A percentile compares a stretch with the other conserved stretches of the same genome.
These are phyloP conservation scores for Candida mesenterica DNA, from an alignment of 1,139 yeast species.

Conservation along the genomic window DNA sequence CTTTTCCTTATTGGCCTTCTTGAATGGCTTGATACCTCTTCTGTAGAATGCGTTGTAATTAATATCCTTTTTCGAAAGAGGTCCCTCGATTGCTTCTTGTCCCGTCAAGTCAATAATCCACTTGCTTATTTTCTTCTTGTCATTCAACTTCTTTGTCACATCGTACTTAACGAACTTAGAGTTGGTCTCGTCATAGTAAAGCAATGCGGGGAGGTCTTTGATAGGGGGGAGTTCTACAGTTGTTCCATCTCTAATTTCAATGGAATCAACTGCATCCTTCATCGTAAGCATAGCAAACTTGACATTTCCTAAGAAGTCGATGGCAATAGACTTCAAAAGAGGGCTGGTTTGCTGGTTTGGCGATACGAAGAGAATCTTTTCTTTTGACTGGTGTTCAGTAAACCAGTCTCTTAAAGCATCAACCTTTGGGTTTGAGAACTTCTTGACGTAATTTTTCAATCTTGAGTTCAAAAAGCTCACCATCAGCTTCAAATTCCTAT, in stretches of 20 bases:
- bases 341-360: constrained; percentile 53
- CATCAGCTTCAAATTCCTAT: constrained; percentile 59
- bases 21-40: constrained; percentile 25
- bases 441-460: constrained; percentile 70
- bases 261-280: constrained; percentile 16
- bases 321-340: constrained; percentile 67
- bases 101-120: constrained; percentile 35
- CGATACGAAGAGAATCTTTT: constrained; percentile 46
- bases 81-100: constrained; percentile 37
- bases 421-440: constrained; percentile 31
- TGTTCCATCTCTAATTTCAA: constrained; percentile 21
- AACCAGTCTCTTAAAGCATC: constrained; percentile 31
- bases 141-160: constrained; percentile 22
- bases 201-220: constrained; percentile 27
- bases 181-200: constrained; percentile 25
- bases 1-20: too few relatives aligned
- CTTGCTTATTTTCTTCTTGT: constrained; percentile 31
- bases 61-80: constrained; percentile 35
- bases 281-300: constrained; percentile 29
- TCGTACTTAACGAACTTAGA: constrained; percentile 23
- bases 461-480: constrained; percentile 58
- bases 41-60: constrained; percentile 32
- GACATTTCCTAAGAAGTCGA: constrained; percentile 55
- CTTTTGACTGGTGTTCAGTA: constrained; percentile 18
- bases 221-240: constrained; percentile 8